Base-by-base conservation (phyloP, 257 asterid species). In the Buddleja alternifolia region DNA sequence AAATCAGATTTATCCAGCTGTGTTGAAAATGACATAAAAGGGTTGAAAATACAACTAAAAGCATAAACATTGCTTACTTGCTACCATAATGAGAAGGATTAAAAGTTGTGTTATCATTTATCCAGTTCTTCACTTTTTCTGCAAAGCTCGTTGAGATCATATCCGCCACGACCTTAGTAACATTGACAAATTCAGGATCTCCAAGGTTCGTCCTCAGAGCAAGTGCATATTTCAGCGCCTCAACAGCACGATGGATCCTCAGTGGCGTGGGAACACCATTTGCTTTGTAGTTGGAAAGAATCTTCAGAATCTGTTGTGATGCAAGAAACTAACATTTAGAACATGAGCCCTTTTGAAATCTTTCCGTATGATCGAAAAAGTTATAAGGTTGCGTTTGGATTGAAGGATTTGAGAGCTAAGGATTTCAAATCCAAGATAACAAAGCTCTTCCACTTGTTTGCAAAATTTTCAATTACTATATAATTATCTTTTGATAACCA, bases 221-320 rank as follows among this genome's bases (percentile, higher is more conserved):
- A 74, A 82, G 81, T 25, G 86, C 83, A 60, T 80, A 84, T 48
- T 85, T 82, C 60, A 82, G 23, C 1, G 84, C 82, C 70, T 85
- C 85, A 15, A 82, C 72, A 15, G 46, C 21, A 44, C 86, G 81
- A 63, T 82, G 88, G 1, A 59, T 23, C 47, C 48, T 7, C 19
- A 84, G 73, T 4, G 88, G 41, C 4, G 20, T n/a, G 4, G 72
- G 23, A 34, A 56, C 63, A 48, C 60, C 71, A 9, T 69, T 55
- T 50, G 73, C 21, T 25, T 73, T 37, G 70, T 60, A 81, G 72
- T 32, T 34, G 0, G 59, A 63, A 42, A 71, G 65, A 53, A 60
- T 16, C 29, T 62, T 71, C 2, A 61, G 50, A 48, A 66, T 66
- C 71, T 71, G 70, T 17, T 3, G 17, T 6, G 19, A 34, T 6